Conservation (phyloP, 2,329 filamentous ascomycete genomes). For the Diaporthe aspalathi region DNA sequence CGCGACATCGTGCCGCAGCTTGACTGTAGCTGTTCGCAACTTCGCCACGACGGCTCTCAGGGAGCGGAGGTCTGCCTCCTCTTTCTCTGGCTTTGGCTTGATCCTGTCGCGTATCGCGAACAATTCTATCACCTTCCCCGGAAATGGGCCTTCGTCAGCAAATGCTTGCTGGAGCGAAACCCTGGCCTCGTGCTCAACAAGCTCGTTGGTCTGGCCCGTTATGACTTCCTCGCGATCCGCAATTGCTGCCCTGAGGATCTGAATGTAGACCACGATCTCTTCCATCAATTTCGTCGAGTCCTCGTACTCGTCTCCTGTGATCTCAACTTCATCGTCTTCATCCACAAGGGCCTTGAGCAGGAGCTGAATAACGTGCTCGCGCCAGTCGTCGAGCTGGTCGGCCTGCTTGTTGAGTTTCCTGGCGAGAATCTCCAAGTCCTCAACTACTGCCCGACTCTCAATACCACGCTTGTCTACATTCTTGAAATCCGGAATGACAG, state of each 20-base stretch:
- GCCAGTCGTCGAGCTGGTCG: slow-evolving; percentile 77
- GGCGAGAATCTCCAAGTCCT: slow-evolving; percentile 74
- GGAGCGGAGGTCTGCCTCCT: slow-evolving; percentile 62
- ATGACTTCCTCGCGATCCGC: slow-evolving; percentile 83
- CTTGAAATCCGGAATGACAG: slow-evolving; percentile 71
- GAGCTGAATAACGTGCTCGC: slow-evolving; percentile 77
- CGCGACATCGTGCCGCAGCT: slow-evolving; percentile 68
- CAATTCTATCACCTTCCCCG: slow-evolving; percentile 68
- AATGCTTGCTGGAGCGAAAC: slow-evolving; percentile 70
- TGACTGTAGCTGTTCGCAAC: slow-evolving; percentile 71
- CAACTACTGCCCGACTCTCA: slow-evolving; percentile 75
- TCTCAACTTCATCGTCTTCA: slow-evolving; percentile 74
- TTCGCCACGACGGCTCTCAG: slow-evolving; percentile 77
- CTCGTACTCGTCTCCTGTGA: slow-evolving; percentile 90
- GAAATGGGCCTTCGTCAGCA: slow-evolving; percentile 76
- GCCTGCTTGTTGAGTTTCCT: slow-evolving; percentile 78
- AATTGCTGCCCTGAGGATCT: slow-evolving; percentile 78
- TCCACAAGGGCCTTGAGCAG: slow-evolving; percentile 83
- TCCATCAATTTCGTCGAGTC: slow-evolving; percentile 89
- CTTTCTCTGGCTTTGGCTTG: slow-evolving; percentile 52
- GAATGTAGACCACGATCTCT: slow-evolving; percentile 87
- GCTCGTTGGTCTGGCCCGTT: slow-evolving; percentile 79
- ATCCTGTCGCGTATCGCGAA: slow-evolving; percentile 58
- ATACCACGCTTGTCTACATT: slow-evolving; percentile 71
- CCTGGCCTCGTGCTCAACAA: slow-evolving; percentile 79